phyloP scores from a whole-genome alignment of 345 rosid genomes.

The Murraya koenigii region DNA sequence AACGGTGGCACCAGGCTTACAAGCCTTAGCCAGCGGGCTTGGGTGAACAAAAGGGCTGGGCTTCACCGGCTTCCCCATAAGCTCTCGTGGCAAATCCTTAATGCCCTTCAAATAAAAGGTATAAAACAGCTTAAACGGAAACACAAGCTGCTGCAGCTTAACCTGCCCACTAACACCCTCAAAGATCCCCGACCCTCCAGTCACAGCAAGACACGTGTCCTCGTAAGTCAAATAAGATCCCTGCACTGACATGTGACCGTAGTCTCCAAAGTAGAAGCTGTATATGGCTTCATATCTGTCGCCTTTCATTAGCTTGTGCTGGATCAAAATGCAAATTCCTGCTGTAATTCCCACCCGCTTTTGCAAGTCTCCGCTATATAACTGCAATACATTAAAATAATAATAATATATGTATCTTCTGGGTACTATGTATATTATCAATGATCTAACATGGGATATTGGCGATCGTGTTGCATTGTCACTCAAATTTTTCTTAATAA shows the following conservation, averaged over 20 bases:
- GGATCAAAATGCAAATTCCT: conserved; percentile 68
- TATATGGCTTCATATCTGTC: conserved; percentile 72
- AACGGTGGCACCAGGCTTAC: conserved; percentile 42
- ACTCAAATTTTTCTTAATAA: too few species aligned
- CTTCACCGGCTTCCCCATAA: conserved; percentile 37
- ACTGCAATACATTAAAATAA: conserved; percentile 16
- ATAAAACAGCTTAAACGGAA: conserved; percentile 69
- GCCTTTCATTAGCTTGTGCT: conserved; percentile 67
- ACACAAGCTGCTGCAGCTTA: conserved; percentile 54
- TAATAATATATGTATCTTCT: too few species aligned
- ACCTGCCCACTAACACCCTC: conserved; percentile 66
- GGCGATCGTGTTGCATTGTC: too few species aligned
- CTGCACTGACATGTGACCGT: conserved; percentile 65
- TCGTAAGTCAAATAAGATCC: conserved; percentile 63
- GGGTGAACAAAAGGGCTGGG: conserved; percentile 51
- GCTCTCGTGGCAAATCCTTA: conserved; percentile 47
- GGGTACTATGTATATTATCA: neutral
- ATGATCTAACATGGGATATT: too few species aligned
- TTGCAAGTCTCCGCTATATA: conserved; percentile 70
- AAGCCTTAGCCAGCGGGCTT: conserved; percentile 48
- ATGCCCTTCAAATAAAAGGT: conserved; percentile 63
- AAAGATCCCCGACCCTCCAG: conserved; percentile 62
- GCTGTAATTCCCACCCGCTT: conserved; percentile 83
- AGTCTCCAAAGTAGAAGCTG: conserved; percentile 81
- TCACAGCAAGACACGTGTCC: conserved; percentile 56